A percentile compares a stretch with the other conserved stretches of the same genome.
These are phyloP conservation scores for Zasmidium cellare DNA, from an alignment of 2,329 filamentous ascomycete species.

Conservation along the genomic window DNA sequence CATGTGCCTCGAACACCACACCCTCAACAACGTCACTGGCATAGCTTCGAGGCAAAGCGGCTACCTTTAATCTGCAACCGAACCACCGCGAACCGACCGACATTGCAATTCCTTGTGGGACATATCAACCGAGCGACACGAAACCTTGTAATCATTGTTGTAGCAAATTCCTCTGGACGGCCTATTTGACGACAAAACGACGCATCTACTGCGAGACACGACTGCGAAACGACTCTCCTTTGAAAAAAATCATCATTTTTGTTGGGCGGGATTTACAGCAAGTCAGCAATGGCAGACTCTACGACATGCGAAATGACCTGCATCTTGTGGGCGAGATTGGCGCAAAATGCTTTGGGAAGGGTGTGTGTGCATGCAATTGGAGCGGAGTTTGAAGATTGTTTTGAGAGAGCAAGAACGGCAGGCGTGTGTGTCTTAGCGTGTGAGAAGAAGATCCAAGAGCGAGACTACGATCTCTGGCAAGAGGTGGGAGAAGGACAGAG, in stretches of 20 bases:
- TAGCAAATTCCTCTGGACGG: not conserved
- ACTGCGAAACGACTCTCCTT: constrained; percentile 1
- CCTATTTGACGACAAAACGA: not conserved
- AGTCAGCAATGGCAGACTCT: not conserved
- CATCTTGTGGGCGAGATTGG: not conserved
- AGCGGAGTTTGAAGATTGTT: not conserved
- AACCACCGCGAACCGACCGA: too few relatives aligned
- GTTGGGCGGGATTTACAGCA: not conserved
- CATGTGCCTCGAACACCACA: not conserved
- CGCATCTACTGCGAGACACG: not conserved
- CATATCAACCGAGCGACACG: too few relatives aligned
- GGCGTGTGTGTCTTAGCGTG: not conserved
- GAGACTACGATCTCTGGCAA: not conserved
- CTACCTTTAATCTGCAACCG: not conserved
- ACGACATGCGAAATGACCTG: not conserved
- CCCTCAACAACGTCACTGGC: not conserved
- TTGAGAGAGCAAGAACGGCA: not conserved
- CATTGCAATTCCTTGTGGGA: too few relatives aligned
- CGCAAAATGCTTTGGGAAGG: not conserved
- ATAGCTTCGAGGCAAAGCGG: not conserved
- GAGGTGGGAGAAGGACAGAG: not conserved
- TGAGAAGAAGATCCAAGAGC: not conserved
- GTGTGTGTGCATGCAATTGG: not conserved
- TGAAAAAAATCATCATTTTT: not conserved
- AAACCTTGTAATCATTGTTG: too few relatives aligned